phyloP scores from a whole-genome alignment of 225 moss, liverwort and hornwort species.

The Rhytidiadelphus loreus region DNA sequence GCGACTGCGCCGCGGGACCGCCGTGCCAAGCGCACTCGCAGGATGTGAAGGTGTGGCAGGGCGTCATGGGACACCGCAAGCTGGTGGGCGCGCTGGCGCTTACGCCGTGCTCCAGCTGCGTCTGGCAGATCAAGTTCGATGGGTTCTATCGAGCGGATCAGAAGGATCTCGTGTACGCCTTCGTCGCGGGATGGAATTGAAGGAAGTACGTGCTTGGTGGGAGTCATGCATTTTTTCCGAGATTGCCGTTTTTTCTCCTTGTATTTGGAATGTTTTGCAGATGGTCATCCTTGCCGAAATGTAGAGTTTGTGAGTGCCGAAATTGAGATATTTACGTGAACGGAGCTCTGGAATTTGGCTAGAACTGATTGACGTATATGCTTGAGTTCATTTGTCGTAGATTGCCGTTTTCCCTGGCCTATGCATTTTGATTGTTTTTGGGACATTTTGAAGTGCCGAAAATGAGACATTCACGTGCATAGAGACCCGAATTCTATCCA shows the following conservation, averaged over 20 bases:
- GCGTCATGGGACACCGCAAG: conserved; percentile 28
- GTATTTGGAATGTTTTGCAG: background rate
- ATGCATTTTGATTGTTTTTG: no score
- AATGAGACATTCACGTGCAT: background rate
- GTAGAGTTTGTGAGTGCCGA: no score
- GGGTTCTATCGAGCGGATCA: conserved; percentile 40
- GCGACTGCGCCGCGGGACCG: conserved; percentile 6
- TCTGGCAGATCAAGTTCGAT: conserved; percentile 50
- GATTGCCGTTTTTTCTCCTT: no score
- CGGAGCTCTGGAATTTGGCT: background rate
- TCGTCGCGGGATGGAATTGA: conserved; percentile 29
- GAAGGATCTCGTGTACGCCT: conserved; percentile 21
- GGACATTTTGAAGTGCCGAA: background rate
- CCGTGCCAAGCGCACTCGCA: conserved; percentile 19
- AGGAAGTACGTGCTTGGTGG: background rate
- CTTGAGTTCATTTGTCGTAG: background rate
- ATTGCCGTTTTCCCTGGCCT: background rate
- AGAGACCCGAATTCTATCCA: background rate
- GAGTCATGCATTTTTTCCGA: background rate
- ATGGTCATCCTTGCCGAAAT: background rate
- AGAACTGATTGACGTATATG: background rate
- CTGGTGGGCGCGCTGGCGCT: conserved; percentile 19
- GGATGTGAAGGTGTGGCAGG: conserved; percentile 44
- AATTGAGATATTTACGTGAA: no score
- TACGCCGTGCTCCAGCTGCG: conserved; percentile 26